These are phyloP conservation scores for Termitomyces sp. DNA, from an alignment of 768 basidiomycete species.

Conservation along the genomic window DNA sequence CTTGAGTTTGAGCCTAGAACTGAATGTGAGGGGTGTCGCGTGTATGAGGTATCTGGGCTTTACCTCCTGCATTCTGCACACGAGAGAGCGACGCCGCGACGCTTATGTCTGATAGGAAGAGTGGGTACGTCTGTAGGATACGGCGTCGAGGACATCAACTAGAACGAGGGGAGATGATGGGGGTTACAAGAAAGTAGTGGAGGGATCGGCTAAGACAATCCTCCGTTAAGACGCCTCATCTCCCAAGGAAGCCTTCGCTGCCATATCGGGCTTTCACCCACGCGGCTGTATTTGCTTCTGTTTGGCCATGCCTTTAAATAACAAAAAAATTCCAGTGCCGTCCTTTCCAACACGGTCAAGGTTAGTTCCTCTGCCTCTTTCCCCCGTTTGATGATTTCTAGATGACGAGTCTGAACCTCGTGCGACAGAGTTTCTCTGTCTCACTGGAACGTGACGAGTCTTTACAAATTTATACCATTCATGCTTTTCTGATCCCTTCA, in stretches of 20 bases:
- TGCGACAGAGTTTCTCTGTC: conserved; percentile 55
- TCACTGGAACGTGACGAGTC: conserved; percentile 56
- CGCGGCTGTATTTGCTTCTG: conserved; percentile 15
- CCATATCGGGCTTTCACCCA: neutral
- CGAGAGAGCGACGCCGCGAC: conserved; percentile 49
- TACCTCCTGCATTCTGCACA: conserved; percentile 71
- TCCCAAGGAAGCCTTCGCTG: neutral
- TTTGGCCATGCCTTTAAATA: conserved; percentile 15
- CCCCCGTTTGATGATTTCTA: conserved; percentile 34
- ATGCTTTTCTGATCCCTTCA: conserved; percentile 75
- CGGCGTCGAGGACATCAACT: conserved; percentile 16
- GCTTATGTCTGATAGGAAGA: conserved; percentile 36
- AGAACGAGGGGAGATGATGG: conserved; percentile 19
- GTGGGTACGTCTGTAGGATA: conserved; percentile 12
- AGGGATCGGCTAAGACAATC: conserved; percentile 20
- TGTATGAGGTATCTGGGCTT: conserved; percentile 11
- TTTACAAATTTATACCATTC: conserved; percentile 74
- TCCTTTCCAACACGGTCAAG: conserved; percentile 11
- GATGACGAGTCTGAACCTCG: conserved; percentile 79
- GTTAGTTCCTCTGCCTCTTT: conserved; percentile 14
- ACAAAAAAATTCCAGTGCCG: conserved; percentile 12
- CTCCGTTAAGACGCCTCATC: conserved; percentile 17
- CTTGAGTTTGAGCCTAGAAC: conserved; percentile 59
- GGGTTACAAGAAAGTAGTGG: conserved; percentile 15
- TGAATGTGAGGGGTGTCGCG: conserved; percentile 10